Evolutionary conservation across 2,329 filamentous ascomycete genomes (phyloP), one percentile per base, ranked within the genome.

Genomic region (Escovopsis sp.): DNA sequence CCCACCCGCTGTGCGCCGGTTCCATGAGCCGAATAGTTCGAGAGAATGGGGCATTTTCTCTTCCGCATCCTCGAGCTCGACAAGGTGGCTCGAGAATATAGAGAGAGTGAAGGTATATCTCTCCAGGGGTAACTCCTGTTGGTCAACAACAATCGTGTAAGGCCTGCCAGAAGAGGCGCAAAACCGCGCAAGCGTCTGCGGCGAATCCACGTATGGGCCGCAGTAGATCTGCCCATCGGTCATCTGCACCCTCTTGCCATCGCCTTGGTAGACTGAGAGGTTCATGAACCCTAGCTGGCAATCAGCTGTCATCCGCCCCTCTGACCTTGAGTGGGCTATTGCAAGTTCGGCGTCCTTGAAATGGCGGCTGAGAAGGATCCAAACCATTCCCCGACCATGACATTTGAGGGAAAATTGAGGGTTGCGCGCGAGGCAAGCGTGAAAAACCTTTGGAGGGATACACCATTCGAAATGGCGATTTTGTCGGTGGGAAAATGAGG

Each of bases 391-490:
- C 5, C 71, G 68, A 5, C 60, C 60, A 2, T 69, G 61, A 0
- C 77, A 78, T 11, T 67, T 67, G 10, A 85, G 65, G 14, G 84
- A 76, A 55, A 84, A 94, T 47, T 87, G 83, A 0, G 78, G 77
- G 43, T 84, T 81, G 40, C 76, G 70, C 3, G 71, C 70, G 39
- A 81, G 68, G 3, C 72, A 76, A n/a, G 67, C 64, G 8, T 68
- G 59, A 49, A 71, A 62, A 34, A 62, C 67, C 27, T 57, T 57
- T 15, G 70, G 63, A 9, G 74, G 68, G 31, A 76, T 62, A 2
- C 80, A 71, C 91, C 91, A 98, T 2, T 71, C 70, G 54, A 96
- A 94, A 60, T 98, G 91, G 43, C 88, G 77, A 52, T 98, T 88
- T 58, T 94, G 81, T 8, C 88, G 79, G 55, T 83, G 66, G 2